Percentiles rank a stretch among this genome's conserved stretches.
Conservation (phyloP, 2,329 filamentous ascomycete genomes). For the Colletotrichum echinochloae region DNA sequence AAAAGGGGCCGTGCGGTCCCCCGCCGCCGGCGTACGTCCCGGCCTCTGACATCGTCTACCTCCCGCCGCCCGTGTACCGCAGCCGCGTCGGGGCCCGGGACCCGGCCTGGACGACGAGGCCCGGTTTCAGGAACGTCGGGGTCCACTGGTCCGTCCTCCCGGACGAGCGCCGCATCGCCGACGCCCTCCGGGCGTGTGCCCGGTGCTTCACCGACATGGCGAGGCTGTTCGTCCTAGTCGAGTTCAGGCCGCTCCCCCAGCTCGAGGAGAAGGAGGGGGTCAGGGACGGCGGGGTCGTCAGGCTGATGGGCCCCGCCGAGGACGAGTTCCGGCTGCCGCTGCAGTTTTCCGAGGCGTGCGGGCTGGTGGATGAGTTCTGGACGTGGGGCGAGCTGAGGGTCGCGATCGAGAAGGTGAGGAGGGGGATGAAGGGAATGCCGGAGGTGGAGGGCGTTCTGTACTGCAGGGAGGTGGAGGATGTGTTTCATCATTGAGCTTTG, state of each 20-base stretch:
- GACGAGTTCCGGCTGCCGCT: constrained; percentile 29
- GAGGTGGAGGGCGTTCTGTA: constrained; percentile 32
- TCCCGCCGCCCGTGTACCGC: constrained; percentile 34
- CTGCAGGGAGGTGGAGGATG: constrained; percentile 22
- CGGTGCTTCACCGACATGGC: constrained; percentile 24
- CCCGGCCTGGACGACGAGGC: constrained; percentile 33
- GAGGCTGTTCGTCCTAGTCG: constrained; percentile 25
- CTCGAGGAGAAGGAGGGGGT: constrained; percentile 13
- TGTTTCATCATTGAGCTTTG: not conserved
- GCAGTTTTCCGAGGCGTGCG: constrained; percentile 20
- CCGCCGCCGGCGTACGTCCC: constrained; percentile 6
- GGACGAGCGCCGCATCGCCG: constrained; percentile 32
- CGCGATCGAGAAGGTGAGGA: constrained; percentile 28
- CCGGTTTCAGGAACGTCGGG: constrained; percentile 27
- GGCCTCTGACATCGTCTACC: constrained; percentile 25
- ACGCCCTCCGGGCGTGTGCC: constrained; percentile 14
- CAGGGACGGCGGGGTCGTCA: constrained; percentile 5
- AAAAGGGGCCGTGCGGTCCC: constrained; percentile 6
- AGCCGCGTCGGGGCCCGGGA: constrained; percentile 34
- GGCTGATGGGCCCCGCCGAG: constrained; percentile 12
- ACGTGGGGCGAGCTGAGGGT: constrained; percentile 31
- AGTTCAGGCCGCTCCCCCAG: constrained; percentile 30
- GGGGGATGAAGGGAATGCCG: not conserved
- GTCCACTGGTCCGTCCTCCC: constrained; percentile 34
- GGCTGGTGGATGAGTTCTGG: constrained; percentile 36